Evolutionary conservation across 306 rosid genomes (phyloP).

Genomic region (Vigna radiata): DNA sequence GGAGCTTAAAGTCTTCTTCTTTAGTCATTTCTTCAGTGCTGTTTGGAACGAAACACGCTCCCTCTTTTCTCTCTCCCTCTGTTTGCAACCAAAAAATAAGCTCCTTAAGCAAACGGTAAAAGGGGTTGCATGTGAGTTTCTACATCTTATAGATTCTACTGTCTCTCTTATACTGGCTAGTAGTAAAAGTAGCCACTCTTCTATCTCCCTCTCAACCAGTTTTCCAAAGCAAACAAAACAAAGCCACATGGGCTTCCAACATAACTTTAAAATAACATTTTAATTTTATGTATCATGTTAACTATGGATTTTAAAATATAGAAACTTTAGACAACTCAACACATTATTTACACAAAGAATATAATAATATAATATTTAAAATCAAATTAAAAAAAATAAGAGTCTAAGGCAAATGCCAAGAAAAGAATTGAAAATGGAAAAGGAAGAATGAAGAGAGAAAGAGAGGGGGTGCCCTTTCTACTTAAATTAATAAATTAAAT

Average conservation of each 20-base stretch:
- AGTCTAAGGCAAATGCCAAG: too few species aligned
- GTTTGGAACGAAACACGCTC: conserved; percentile 51
- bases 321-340: too few species aligned
- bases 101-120: conserved; percentile 35
- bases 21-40: conserved; percentile 85
- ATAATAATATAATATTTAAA: too few species aligned
- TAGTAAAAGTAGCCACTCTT: neutral
- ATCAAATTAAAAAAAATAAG: too few species aligned
- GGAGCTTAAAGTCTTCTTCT: conserved; percentile 95
- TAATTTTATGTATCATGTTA: neutral
- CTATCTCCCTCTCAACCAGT: conserved; percentile 11
- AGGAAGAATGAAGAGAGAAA: too few species aligned
- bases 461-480: too few species aligned
- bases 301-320: too few species aligned
- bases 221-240: conserved; percentile 56
- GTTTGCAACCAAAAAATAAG: conserved; percentile 44
- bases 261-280: neutral
- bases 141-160: conserved; percentile 46
- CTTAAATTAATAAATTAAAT: too few species aligned
- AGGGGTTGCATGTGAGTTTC: conserved; percentile 47
- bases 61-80: conserved; percentile 38
- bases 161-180: conserved; percentile 8
- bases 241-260: conserved; percentile 58
- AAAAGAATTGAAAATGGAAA: too few species aligned
- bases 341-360: too few species aligned